Base-by-base conservation (phyloP, 1,139 yeast species). In the Diutina ranongensis region DNA sequence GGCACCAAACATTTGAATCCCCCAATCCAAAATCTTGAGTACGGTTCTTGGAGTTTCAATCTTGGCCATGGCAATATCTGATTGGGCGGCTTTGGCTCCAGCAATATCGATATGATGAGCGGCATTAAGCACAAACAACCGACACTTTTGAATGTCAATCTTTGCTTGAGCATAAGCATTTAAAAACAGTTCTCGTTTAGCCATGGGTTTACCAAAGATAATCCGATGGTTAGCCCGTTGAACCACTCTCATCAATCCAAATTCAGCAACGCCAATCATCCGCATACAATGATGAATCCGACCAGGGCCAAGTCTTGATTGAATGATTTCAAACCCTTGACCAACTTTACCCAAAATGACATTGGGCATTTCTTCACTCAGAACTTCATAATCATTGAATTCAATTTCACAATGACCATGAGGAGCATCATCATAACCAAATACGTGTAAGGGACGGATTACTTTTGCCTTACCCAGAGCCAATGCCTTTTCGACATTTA, bases 241-340 rank as follows among this genome's bases (percentile, higher is more conserved):
- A 40, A 75, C 68, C 51, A 78, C 72, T 52, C 69, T 67, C 51
- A 67, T 57, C 50, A 80, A 65, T 3, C 83, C 80, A 55, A 70
- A 76, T 54, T 79, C 84, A 18, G 83, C 87, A 44, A 71, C 75
- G 3, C 87, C 87, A 54, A 81, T 67, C 35, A 78, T 63, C 56
- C 86, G 67, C 86, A 81, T 80, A 61, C 86, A 80, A 59, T 81
- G 87, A 62, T 80, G 87, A 54, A 81, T 77, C 56, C 86, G 68
- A 21, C 87, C 87, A 1, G 87, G 85, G 1, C 86, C 86, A 47
- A 81, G 66, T 49, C 87, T 70, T 32, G 83, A 78, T 61, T 80
- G 87, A 53, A 80, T 77, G 53, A 81, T 70, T 52, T 77, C 82
- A 57, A 80, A 80, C 1, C 87, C 88, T 50, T 73, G 71, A 40